phyloP scores from a whole-genome alignment of 169 alveolate genomes.

The Cryptosporidium tyzzeri region DNA sequence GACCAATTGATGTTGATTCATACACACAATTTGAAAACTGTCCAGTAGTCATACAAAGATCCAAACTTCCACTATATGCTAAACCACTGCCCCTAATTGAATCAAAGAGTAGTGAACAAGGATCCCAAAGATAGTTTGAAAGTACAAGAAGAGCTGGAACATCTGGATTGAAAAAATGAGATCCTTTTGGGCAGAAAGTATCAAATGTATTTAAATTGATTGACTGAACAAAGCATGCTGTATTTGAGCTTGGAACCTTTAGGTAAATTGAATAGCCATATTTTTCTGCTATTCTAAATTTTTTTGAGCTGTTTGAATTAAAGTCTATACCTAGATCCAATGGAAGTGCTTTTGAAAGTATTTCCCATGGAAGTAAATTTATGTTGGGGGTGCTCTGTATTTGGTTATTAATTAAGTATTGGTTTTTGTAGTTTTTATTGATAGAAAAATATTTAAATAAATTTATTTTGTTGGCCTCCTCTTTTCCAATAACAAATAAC shows the following conservation, averaged over 20 bases:
- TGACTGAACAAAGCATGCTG: constrained; percentile 57
- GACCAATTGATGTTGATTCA: constrained; percentile 69
- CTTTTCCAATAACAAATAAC: constrained; percentile 47
- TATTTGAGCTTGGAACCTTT: constrained; percentile 25
- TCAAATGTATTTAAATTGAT: constrained; percentile 41
- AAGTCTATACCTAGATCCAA: constrained; percentile 35
- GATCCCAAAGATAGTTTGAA: constrained; percentile 60
- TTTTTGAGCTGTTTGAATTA: neutral
- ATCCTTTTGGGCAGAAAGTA: constrained; percentile 17
- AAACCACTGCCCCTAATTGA: constrained; percentile 51
- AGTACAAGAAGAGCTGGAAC: constrained; percentile 60
- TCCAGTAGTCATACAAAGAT: constrained; percentile 48
- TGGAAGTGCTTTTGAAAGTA: constrained; percentile 30
- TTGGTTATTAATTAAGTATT: neutral
- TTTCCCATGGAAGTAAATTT: constrained; percentile 51
- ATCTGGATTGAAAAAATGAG: constrained; percentile 70
- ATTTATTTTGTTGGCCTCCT: neutral
- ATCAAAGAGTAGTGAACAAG: constrained; percentile 41
- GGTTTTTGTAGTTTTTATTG: neutral
- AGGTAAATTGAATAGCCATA: constrained; percentile 45
- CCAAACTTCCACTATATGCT: constrained; percentile 55
- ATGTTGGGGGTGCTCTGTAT: neutral
- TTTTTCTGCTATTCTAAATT: neutral
- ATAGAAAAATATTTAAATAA: constrained; percentile 24
- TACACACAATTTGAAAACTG: constrained; percentile 46